Conservation (phyloP, 2,329 filamentous ascomycete species). For the Phialocephala subalpina region DNA sequence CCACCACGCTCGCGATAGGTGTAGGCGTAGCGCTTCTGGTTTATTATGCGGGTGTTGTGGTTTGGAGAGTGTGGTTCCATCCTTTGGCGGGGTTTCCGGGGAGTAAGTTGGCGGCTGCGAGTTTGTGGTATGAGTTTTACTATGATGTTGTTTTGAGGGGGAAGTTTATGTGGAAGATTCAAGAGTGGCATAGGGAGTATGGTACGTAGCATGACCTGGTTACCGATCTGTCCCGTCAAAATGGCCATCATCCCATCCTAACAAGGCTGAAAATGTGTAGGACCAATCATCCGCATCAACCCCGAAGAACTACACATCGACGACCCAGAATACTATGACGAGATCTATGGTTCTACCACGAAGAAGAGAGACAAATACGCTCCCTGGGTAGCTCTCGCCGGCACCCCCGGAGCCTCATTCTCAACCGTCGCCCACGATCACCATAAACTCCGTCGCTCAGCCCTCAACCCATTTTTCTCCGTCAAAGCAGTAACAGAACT, state of each 20-base stretch:
- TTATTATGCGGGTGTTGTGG: background rate
- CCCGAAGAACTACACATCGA: slow-evolving; percentile 30
- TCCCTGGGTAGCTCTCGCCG: slow-evolving; percentile 3
- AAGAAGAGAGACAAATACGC: slow-evolving; percentile 23
- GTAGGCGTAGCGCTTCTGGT: background rate
- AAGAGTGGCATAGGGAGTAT: slow-evolving; percentile 10
- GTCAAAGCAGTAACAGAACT: background rate
- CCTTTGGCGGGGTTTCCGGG: slow-evolving; percentile 11
- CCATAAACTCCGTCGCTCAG: slow-evolving; percentile 33
- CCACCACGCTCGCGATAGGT: background rate
- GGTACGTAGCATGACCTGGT: no score
- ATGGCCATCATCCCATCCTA: no score
- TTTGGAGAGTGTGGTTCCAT: slow-evolving; percentile 7
- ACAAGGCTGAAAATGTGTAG: background rate
- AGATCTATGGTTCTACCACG: slow-evolving; percentile 24
- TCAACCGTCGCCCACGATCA: slow-evolving; percentile 33
- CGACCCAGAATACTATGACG: slow-evolving; percentile 32
- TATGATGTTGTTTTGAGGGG: slow-evolving; percentile 13
- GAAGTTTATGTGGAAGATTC: slow-evolving; percentile 12
- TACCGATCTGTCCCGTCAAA: no score
- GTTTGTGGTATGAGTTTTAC: slow-evolving; percentile 15
- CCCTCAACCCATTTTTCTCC: slow-evolving; percentile 38
- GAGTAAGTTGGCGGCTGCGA: background rate
- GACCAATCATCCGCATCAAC: slow-evolving; percentile 33
- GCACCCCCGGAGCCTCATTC: slow-evolving; percentile 25